Evolutionary conservation across 2,329 filamentous ascomycete genomes (phyloP).

Genomic region (Fusarium mangiferae): DNA sequence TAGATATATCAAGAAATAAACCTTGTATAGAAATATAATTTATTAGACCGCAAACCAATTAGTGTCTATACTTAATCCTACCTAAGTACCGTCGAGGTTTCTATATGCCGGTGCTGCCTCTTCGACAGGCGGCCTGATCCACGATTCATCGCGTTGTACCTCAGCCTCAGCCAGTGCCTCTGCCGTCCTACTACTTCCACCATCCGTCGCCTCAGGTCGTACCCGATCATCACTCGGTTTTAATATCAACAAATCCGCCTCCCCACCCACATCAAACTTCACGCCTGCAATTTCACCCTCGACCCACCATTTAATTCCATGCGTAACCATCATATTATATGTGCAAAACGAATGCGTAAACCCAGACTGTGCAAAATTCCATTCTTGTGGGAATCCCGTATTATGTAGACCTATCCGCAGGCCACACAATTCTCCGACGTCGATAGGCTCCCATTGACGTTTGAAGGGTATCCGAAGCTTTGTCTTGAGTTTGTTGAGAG

Average conservation of each 20-base stretch:
- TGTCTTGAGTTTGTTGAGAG: not conserved
- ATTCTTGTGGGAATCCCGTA: not conserved
- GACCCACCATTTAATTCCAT: not conserved
- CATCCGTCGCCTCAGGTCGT: no score
- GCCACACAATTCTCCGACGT: not conserved
- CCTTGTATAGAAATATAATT: not conserved
- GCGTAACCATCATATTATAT: not conserved
- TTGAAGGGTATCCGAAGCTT: not conserved
- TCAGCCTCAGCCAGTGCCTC: not conserved
- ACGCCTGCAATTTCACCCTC: not conserved
- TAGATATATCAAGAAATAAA: not conserved
- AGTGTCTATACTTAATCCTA: not conserved
- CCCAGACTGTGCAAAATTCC: not conserved
- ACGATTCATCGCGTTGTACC: not conserved
- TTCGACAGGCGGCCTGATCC: not conserved
- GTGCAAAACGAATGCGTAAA: not conserved
- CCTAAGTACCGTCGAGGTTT: accelerated
- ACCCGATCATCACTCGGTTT: not conserved
- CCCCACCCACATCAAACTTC: not conserved
- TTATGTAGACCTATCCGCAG: not conserved
- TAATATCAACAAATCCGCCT: not conserved
- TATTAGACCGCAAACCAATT: not conserved
- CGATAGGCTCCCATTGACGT: not conserved
- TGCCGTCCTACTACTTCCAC: not conserved
- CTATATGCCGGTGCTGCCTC: not conserved